A percentile compares a stretch with the other conserved stretches of the same genome.
Conservation (phyloP, 1,284 basidiomycete species). For the Fistulinella cinereoalba region DNA sequence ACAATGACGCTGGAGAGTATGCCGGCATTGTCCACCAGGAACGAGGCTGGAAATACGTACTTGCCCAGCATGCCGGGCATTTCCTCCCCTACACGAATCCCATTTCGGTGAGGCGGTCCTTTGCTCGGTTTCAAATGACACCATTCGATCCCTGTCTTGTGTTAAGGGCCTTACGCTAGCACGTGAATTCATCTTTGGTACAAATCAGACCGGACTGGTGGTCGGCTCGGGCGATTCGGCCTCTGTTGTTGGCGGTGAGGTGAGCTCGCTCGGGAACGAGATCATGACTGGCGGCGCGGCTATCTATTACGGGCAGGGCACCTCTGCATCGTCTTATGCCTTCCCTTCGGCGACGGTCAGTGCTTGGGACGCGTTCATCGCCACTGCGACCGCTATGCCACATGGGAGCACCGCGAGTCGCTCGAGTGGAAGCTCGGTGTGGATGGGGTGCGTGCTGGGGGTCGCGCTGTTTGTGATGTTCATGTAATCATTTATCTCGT, state of each 20-base stretch:
- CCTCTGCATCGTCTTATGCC: constrained; percentile 47
- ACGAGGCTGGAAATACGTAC: constrained; percentile 61
- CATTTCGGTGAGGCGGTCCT: constrained; percentile 38
- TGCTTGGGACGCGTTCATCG: constrained; percentile 52
- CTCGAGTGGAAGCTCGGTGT: no score
- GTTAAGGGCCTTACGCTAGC: constrained; percentile 50
- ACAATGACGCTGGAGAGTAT: constrained; percentile 51
- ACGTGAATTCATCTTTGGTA: constrained; percentile 58
- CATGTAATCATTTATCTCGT: no score
- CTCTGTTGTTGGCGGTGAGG: constrained; percentile 53
- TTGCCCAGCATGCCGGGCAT: constrained; percentile 52
- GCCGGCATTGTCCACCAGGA: constrained; percentile 73
- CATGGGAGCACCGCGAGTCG: no score
- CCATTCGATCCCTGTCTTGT: background rate
- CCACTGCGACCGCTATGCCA: constrained; percentile 18
- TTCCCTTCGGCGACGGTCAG: constrained; percentile 52
- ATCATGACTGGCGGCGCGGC: constrained; percentile 49
- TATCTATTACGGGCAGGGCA: constrained; percentile 48
- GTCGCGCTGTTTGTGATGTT: no score
- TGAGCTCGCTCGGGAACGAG: constrained; percentile 40
- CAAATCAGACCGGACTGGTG: constrained; percentile 51
- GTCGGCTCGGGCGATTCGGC: constrained; percentile 21
- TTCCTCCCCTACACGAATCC: constrained; percentile 52
- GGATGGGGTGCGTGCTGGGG: no score
- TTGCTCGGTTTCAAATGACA: background rate